phyloP scores from a whole-genome alignment of 768 basidiomycete genomes.

The Nidularia pulvinata region DNA sequence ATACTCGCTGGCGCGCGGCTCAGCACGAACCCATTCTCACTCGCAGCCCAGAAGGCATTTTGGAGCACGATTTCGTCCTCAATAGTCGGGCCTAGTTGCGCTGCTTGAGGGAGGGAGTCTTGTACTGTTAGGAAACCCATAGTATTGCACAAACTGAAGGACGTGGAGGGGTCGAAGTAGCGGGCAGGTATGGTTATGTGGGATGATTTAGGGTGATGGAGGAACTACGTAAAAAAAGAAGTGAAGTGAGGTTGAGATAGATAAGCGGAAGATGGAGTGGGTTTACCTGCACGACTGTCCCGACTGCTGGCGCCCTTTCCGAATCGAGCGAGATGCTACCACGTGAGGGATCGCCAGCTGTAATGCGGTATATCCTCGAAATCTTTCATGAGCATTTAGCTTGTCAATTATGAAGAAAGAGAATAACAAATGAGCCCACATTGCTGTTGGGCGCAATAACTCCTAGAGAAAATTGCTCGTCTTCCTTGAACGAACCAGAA shows the following conservation, averaged over 20 bases:
- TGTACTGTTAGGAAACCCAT: too few relatives aligned
- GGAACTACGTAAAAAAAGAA: conserved; percentile 27
- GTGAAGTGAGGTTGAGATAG: conserved; percentile 1
- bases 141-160: not conserved
- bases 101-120: too few relatives aligned
- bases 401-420: not conserved
- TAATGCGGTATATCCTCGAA: conserved; percentile 52
- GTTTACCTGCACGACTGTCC: conserved; percentile 47
- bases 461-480: conserved; percentile 57
- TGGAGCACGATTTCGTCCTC: conserved; percentile 12
- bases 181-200: conserved; percentile 11
- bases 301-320: conserved; percentile 45
- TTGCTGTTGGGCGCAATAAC: conserved; percentile 24
- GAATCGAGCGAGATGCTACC: conserved; percentile 66
- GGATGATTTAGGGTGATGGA: conserved; percentile 29
- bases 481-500: conserved; percentile 42
- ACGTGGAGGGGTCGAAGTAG: not conserved
- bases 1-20: not conserved
- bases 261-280: not conserved
- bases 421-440: conserved; percentile 12
- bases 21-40: conserved; percentile 25
- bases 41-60: conserved; percentile 41
- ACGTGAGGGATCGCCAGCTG: conserved; percentile 68
- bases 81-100: too few relatives aligned
- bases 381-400: conserved; percentile 24